Conservation (phyloP, 2,329 filamentous ascomycete species). For the Xylariaceae sp. region DNA sequence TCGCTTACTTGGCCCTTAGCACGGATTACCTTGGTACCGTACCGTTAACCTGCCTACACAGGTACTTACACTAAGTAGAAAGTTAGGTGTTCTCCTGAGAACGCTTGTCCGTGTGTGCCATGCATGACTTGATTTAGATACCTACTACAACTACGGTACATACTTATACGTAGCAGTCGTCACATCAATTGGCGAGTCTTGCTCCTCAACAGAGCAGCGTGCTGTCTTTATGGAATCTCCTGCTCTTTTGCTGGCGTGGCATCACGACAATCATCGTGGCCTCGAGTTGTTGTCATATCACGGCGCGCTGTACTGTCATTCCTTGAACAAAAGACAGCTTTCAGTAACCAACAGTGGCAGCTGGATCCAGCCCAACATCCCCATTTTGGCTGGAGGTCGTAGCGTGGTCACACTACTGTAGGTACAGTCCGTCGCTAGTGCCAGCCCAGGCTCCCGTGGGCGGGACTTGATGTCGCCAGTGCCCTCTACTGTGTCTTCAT, state of each 20-base stretch:
- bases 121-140: conserved; percentile 12
- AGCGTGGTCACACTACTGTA: not conserved
- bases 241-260: conserved; percentile 17
- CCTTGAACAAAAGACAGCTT: conserved; percentile 4
- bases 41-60: no score
- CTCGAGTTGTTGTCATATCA: conserved; percentile 21
- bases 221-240: not conserved
- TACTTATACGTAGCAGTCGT: conserved; percentile 2
- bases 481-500: not conserved
- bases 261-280: conserved; percentile 22
- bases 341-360: not conserved
- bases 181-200: conserved; percentile 9
- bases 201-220: not conserved
- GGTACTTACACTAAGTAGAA: not conserved
- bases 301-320: conserved; percentile 20
- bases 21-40: no score
- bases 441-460: not conserved
- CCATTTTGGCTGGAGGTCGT: not conserved
- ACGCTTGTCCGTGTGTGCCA: conserved; percentile 19
- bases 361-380: not conserved
- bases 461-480: not conserved
- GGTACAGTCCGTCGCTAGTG: not conserved
- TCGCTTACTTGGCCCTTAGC: no score
- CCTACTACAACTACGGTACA: conserved; percentile 19
- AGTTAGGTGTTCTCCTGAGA: not conserved